These are phyloP conservation scores for Cladophialophora yegresii DNA, from an alignment of 2,329 filamentous ascomycete genomes.

Conservation along the genomic window DNA sequence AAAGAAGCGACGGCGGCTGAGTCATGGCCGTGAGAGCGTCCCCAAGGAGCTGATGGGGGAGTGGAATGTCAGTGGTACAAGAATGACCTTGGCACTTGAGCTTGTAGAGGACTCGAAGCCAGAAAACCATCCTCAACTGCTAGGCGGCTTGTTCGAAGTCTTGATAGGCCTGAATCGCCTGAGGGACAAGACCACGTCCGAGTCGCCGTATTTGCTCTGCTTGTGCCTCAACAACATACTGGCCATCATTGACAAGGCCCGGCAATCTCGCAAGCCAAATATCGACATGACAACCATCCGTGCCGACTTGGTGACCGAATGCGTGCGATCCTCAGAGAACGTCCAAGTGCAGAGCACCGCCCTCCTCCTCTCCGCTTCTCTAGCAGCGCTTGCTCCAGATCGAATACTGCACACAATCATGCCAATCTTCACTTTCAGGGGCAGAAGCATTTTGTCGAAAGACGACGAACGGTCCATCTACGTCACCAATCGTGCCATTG, in stretches of 20 bases:
- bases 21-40: constrained; percentile 59
- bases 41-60: constrained; percentile 45
- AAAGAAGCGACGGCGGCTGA: constrained; percentile 77
- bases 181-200: constrained; percentile 76
- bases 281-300: constrained; percentile 80
- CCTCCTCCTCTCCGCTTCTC: constrained; percentile 78
- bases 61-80: constrained; percentile 24
- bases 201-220: constrained; percentile 86
- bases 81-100: constrained; percentile 76
- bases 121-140: constrained; percentile 70
- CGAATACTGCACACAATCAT: constrained; percentile 94
- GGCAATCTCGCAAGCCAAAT: constrained; percentile 54
- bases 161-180: constrained; percentile 87
- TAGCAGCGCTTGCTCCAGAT: constrained; percentile 86
- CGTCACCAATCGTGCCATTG: constrained; percentile 91
- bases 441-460: constrained; percentile 83
- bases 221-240: constrained; percentile 79
- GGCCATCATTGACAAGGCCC: constrained; percentile 78
- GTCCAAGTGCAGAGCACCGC: constrained; percentile 93
- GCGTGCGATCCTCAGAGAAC: constrained; percentile 86
- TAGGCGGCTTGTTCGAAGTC: constrained; percentile 77
- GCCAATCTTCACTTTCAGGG: constrained; percentile 99
- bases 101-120: constrained; percentile 79
- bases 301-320: constrained; percentile 88
- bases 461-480: constrained; percentile 96